Percentiles rank a stretch among this genome's conserved stretches.
phyloP scores from a whole-genome alignment of 768 basidiomycete species.

The Chalciporus chontae region DNA sequence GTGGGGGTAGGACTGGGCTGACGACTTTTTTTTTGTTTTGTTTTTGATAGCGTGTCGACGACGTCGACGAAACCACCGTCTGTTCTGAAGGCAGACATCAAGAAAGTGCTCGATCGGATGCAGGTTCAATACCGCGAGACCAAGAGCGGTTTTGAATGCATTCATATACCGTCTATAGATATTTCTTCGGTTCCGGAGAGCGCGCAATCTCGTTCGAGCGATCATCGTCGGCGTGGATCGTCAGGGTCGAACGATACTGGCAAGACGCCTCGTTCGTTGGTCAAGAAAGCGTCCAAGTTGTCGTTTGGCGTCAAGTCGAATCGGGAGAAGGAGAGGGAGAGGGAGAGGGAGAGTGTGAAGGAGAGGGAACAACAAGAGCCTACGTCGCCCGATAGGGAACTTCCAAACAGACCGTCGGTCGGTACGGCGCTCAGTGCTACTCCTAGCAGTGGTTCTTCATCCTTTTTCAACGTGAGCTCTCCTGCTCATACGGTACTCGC shows the following conservation, averaged over 20 bases:
- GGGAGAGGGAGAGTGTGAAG: constrained; percentile 42
- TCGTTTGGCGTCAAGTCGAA: constrained; percentile 70
- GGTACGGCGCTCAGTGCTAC: constrained; percentile 57
- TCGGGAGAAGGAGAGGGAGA: constrained; percentile 39
- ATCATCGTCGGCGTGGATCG: constrained; percentile 44
- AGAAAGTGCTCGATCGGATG: constrained; percentile 86
- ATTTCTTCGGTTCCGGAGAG: constrained; percentile 62
- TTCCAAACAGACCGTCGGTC: constrained; percentile 40
- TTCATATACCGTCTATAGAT: constrained; percentile 93
- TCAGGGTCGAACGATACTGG: constrained; percentile 51
- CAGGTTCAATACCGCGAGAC: constrained; percentile 92
- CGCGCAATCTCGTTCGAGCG: constrained; percentile 31
- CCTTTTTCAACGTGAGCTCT: constrained; percentile 79
- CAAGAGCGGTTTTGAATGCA: constrained; percentile 92
- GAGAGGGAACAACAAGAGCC: no score
- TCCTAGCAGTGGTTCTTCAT: constrained; percentile 74
- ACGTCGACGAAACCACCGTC: constrained; percentile 87
- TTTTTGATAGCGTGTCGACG: constrained; percentile 94
- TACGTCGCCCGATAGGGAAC: constrained; percentile 42
- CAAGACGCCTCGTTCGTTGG: constrained; percentile 50
- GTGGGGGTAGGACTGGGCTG: no score
- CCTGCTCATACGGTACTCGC: constrained; percentile 41
- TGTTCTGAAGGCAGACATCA: constrained; percentile 80
- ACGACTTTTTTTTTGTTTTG: no score
- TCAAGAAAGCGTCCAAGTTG: constrained; percentile 74